A percentile compares a stretch with the other conserved stretches of the same genome.
phyloP scores from a whole-genome alignment of 257 asterid genomes.

The Nicotiana obtusifolia region DNA sequence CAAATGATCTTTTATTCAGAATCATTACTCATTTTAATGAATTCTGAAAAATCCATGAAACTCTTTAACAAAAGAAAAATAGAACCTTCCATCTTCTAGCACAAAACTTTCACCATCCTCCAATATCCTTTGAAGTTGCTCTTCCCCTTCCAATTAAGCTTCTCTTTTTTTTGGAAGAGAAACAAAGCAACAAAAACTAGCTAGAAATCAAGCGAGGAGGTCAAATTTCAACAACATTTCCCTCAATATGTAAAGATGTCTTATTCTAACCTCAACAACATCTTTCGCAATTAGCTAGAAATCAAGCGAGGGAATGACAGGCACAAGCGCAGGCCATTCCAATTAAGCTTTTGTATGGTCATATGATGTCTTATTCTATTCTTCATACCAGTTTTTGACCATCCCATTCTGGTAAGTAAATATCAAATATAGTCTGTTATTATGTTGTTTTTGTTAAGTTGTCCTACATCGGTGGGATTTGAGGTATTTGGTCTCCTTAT shows the following conservation, averaged over 20 bases:
- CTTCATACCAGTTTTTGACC: conserved; percentile 1
- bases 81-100: conserved; percentile 27
- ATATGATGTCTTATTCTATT: not conserved
- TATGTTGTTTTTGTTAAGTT: too few relatives aligned
- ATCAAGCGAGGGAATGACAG: too few relatives aligned
- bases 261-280: too few relatives aligned
- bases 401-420: not conserved
- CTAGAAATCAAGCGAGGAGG: too few relatives aligned
- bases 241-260: too few relatives aligned
- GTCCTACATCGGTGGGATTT: too few relatives aligned
- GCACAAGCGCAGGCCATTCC: too few relatives aligned
- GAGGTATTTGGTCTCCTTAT: too few relatives aligned
- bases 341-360: not conserved
- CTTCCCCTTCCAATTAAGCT: not conserved
- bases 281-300: too few relatives aligned
- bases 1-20: not conserved
- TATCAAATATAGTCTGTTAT: not conserved
- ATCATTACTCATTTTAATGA: not conserved
- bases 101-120: conserved; percentile 14
- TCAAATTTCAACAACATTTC: too few relatives aligned
- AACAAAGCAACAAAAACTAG: too few relatives aligned
- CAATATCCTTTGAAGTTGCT: conserved; percentile 21
- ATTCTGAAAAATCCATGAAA: not conserved
- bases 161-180: too few relatives aligned
- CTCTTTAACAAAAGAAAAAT: conserved; percentile 19